Conservation (phyloP, 2,329 filamentous ascomycete species). For the Phyllosticta paracitricarpa region DNA sequence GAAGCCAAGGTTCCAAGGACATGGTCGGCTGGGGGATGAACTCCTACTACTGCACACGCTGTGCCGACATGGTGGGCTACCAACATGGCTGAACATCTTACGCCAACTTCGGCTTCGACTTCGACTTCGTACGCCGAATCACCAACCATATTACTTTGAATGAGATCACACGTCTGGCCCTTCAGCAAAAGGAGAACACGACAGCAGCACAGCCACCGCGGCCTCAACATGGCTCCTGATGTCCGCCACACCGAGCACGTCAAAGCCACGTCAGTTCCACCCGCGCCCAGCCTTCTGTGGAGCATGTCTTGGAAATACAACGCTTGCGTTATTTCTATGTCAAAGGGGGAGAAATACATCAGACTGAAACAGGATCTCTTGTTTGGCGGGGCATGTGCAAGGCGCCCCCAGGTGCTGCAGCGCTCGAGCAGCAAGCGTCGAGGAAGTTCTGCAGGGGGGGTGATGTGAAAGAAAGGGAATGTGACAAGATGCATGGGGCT, state of each 20-base stretch:
- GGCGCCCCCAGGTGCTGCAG: not conserved
- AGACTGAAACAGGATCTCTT: not conserved
- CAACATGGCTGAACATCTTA: conserved; percentile 21
- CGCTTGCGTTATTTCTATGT: not conserved
- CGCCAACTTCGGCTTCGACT: not conserved
- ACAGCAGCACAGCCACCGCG: not conserved
- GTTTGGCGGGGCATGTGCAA: not conserved
- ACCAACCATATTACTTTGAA: not conserved
- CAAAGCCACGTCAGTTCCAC: not conserved
- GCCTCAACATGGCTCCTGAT: not conserved
- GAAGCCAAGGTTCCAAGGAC: conserved; percentile 11
- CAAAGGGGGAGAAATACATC: not conserved
- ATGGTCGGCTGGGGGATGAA: conserved; percentile 31
- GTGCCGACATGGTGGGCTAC: conserved; percentile 30
- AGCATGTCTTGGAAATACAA: not conserved
- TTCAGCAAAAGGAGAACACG: not conserved
- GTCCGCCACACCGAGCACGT: not conserved
- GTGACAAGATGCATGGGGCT: not conserved
- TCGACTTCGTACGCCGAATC: not conserved
- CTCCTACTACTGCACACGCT: conserved; percentile 32
- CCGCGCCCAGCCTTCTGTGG: not conserved
- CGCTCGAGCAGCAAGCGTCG: not conserved
- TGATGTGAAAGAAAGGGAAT: not conserved
- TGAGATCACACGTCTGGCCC: no score
- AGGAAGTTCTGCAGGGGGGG: not conserved